These are phyloP conservation scores for Chrysosporium keratinophilum DNA, from an alignment of 2,329 filamentous ascomycete genomes.

Conservation along the genomic window DNA sequence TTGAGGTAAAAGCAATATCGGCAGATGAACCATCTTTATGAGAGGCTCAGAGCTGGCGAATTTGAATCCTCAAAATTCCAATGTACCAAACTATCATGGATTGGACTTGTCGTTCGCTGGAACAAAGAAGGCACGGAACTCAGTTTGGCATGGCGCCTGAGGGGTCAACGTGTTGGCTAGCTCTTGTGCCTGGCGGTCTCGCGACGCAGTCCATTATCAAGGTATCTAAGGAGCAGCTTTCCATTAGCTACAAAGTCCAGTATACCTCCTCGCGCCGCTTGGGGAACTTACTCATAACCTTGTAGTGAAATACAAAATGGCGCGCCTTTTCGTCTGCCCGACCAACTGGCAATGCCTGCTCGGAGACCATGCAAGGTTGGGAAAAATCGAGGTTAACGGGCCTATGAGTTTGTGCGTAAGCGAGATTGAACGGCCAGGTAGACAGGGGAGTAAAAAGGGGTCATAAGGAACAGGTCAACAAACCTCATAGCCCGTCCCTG, in stretches of 20 bases:
- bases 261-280: not conserved
- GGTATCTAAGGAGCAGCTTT: not conserved
- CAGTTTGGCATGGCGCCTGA: not conserved
- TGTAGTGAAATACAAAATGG: constrained; percentile 9
- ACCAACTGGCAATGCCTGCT: constrained; percentile 1
- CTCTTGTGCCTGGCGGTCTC: not conserved
- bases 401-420: not conserved
- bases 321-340: not conserved
- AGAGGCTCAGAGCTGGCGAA: no score
- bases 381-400: not conserved
- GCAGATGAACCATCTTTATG: no score
- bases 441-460: not conserved
- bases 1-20: no score
- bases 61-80: no score
- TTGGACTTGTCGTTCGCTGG: no score
- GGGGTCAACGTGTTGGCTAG: no score
- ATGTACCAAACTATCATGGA: no score
- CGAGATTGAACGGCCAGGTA: not conserved
- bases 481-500: not conserved
- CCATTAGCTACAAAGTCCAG: not conserved
- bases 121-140: not conserved
- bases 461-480: not conserved
- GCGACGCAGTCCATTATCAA: not conserved
- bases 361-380: not conserved
- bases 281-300: constrained; percentile 2